phyloP scores from a whole-genome alignment of 139 green algal genomes.

The Chlorella sp. region DNA sequence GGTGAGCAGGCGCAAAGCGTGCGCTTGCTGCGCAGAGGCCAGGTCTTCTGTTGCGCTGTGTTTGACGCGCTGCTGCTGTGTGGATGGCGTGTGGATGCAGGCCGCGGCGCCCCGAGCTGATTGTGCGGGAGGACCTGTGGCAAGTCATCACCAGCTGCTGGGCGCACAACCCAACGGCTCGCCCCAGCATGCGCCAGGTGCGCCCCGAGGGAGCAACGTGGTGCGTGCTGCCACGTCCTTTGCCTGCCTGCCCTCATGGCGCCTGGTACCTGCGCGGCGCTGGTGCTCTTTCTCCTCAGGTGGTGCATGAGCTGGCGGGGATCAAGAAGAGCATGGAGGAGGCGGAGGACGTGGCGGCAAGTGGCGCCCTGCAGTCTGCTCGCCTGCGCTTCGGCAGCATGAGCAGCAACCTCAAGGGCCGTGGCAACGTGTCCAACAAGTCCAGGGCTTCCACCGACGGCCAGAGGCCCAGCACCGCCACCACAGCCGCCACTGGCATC shows the following conservation, averaged over 20 bases:
- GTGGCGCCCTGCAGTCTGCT: background rate
- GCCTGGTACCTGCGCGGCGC: background rate
- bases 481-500: background rate
- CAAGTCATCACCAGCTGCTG: background rate
- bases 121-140: background rate
- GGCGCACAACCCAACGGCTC: background rate
- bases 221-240: background rate
- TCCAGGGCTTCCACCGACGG: background rate
- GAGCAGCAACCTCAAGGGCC: background rate
- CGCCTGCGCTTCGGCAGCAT: background rate
- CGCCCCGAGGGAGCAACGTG: background rate
- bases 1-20: background rate
- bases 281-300: too few relatives aligned
- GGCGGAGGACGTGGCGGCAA: background rate
- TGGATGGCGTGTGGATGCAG: background rate
- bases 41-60: background rate
- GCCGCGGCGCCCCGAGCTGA: background rate
- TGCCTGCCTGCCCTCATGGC: background rate
- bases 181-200: conserved; percentile 4
- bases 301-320: background rate
- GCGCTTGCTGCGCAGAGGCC: background rate
- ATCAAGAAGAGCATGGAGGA: background rate
- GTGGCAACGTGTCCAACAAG: background rate
- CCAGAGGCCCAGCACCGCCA: background rate
- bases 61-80: too few relatives aligned